These are phyloP conservation scores for Aquilaria sinensis DNA, from an alignment of 345 rosid species.

Conservation along the genomic window DNA sequence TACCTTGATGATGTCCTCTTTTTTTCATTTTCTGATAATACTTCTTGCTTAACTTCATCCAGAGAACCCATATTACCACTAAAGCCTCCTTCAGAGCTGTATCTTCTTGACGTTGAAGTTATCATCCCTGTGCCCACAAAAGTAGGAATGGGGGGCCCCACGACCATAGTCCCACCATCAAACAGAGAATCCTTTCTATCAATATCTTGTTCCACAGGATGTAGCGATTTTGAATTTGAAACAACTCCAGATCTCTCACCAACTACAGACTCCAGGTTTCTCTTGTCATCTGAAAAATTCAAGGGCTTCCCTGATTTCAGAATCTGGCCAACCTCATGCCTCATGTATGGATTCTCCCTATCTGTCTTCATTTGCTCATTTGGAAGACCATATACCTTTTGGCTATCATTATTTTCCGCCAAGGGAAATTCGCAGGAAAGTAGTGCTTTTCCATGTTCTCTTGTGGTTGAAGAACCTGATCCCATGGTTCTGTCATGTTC, in stretches of 20 bases:
- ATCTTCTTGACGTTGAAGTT: constrained; percentile 6
- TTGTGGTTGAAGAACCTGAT: constrained; percentile 17
- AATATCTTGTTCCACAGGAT: constrained; percentile 9
- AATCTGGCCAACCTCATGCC: constrained; percentile 16
- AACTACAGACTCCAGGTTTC: constrained; percentile 18
- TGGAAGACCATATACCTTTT: constrained; percentile 15
- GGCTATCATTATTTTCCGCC: constrained; percentile 11
- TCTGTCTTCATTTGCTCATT: constrained; percentile 18
- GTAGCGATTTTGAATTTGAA: neutral
- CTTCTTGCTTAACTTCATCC: constrained; percentile 22
- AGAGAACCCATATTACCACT: constrained; percentile 12
- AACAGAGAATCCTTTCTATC: constrained; percentile 10
- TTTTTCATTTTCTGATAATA: constrained; percentile 22
- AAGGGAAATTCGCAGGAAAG: constrained; percentile 11
- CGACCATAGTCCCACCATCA: constrained; percentile 18
- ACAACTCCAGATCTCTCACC: constrained; percentile 10
- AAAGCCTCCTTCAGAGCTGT: constrained; percentile 17
- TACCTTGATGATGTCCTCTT: constrained; percentile 47
- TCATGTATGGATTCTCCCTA: constrained; percentile 15
- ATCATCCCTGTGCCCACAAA: constrained; percentile 16
- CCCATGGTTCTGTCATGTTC: constrained; percentile 14
- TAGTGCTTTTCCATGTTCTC: constrained; percentile 13
- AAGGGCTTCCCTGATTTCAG: constrained; percentile 17
- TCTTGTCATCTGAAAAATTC: constrained; percentile 13
- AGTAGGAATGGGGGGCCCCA: constrained; percentile 10